Evolutionary conservation across 2,329 filamentous ascomycete genomes (phyloP).

Genomic region (Hymenoscyphus fructigenus): DNA sequence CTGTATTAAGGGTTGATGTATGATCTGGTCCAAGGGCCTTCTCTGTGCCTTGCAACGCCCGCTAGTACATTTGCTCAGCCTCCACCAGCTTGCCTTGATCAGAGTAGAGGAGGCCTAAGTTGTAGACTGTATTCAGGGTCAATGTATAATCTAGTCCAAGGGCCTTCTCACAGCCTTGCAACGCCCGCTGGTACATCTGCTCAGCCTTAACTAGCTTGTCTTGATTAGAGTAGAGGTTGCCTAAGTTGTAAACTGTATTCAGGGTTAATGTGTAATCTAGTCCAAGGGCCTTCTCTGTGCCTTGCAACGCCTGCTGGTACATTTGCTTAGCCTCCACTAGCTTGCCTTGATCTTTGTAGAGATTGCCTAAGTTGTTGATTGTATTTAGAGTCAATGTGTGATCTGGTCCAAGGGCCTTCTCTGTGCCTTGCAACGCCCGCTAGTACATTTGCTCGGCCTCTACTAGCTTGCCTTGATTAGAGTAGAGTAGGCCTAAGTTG

Average conservation of each 20-base stretch:
- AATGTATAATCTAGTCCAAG: conserved; percentile 14
- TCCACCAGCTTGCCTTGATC: conserved; percentile 30
- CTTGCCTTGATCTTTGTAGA: too few relatives aligned
- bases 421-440: conserved; percentile 26
- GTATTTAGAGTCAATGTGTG: too few relatives aligned
- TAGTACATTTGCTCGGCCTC: conserved; percentile 32
- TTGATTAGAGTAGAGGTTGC: too few relatives aligned
- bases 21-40: too few relatives aligned
- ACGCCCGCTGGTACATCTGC: conserved; percentile 14
- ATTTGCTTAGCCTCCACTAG: too few relatives aligned
- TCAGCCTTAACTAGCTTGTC: conserved; percentile 26
- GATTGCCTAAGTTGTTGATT: too few relatives aligned
- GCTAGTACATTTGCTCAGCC: conserved; percentile 30
- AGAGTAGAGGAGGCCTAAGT: conserved; percentile 21
- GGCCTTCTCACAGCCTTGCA: conserved; percentile 14
- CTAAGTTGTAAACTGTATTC: too few relatives aligned
- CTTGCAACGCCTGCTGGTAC: too few relatives aligned
- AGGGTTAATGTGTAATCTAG: too few relatives aligned
- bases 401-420: too few relatives aligned
- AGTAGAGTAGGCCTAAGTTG: conserved; percentile 23
- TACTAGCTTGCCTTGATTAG: conserved; percentile 25
- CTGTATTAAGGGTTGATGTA: too few relatives aligned
- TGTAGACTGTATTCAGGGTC: conserved; percentile 7
- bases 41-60: conserved; percentile 26
- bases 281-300: too few relatives aligned